A percentile compares a stretch with the other conserved stretches of the same genome.
phyloP scores from a whole-genome alignment of 1,284 basidiomycete genomes.

The Malassezia equina region DNA sequence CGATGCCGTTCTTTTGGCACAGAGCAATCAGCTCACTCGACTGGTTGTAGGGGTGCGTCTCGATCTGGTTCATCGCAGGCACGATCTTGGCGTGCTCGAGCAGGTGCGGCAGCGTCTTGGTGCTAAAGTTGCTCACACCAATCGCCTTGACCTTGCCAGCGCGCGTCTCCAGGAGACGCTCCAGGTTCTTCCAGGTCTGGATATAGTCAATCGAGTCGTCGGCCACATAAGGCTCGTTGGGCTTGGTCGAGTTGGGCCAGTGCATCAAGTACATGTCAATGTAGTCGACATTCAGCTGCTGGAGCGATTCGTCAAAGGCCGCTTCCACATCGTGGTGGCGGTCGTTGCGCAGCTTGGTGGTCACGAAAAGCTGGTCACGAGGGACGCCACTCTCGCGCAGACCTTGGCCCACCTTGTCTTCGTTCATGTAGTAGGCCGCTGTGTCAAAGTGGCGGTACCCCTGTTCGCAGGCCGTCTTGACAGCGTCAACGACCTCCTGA shows the following conservation, averaged over 20 bases:
- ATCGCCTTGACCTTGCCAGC: slow-evolving; percentile 48
- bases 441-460: slow-evolving; percentile 38
- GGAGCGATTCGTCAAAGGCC: slow-evolving; percentile 62
- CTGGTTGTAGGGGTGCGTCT: slow-evolving; percentile 28
- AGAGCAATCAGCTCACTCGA: slow-evolving; percentile 61
- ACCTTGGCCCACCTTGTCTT: slow-evolving; percentile 72
- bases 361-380: slow-evolving; percentile 70
- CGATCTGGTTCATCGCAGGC: slow-evolving; percentile 38
- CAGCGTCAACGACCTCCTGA: slow-evolving; percentile 12
- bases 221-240: slow-evolving; percentile 16
- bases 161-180: slow-evolving; percentile 34
- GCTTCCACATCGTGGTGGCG: slow-evolving; percentile 22
- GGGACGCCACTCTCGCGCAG: slow-evolving; percentile 62
- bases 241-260: slow-evolving; percentile 26
- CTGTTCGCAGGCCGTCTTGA: slow-evolving; percentile 18
- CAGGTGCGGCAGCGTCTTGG: slow-evolving; percentile 25
- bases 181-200: slow-evolving; percentile 37
- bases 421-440: slow-evolving; percentile 54
- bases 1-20: slow-evolving; percentile 61
- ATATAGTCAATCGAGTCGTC: slow-evolving; percentile 24
- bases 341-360: slow-evolving; percentile 65
- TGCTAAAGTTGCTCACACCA: slow-evolving; percentile 54
- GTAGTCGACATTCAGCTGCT: slow-evolving; percentile 62
- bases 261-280: slow-evolving; percentile 50
- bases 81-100: slow-evolving; percentile 29